Evolutionary conservation across 495 filamentous ascomycete genomes (phyloP).

Genomic region (Pseudevernia furfuracea): DNA sequence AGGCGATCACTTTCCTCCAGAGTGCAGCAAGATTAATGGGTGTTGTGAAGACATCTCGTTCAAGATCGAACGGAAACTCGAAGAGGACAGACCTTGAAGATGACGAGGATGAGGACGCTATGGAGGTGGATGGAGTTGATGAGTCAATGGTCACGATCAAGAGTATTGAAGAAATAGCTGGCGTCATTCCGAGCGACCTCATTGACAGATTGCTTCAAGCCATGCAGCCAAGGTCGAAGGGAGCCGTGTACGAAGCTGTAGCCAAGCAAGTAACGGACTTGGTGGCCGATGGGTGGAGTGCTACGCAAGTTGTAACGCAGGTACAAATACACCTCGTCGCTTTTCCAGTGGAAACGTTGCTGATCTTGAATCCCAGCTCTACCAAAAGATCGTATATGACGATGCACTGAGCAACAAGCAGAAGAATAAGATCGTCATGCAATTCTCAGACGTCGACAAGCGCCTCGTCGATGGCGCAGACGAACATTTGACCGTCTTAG

Average conservation of each 20-base stretch:
- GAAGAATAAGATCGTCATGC: slow-evolving; percentile 82
- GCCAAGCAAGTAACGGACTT: slow-evolving; percentile 75
- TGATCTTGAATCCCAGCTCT: slow-evolving; percentile 50
- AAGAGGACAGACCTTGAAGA: slow-evolving; percentile 47
- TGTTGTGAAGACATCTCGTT: slow-evolving; percentile 34
- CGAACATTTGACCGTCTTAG: slow-evolving; percentile 84
- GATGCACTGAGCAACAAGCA: slow-evolving; percentile 73
- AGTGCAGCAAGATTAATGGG: slow-evolving; percentile 77
- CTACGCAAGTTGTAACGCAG: slow-evolving; percentile 77
- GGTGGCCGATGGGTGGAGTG: slow-evolving; percentile 97
- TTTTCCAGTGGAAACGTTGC: not conserved
- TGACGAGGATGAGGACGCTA: slow-evolving; percentile 45
- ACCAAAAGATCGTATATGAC: slow-evolving; percentile 73
- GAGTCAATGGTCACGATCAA: slow-evolving; percentile 57
- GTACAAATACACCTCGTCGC: slow-evolving; percentile 30
- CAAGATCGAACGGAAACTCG: slow-evolving; percentile 38
- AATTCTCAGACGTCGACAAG: slow-evolving; percentile 92
- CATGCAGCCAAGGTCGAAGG: slow-evolving; percentile 62
- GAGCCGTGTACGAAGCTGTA: slow-evolving; percentile 60
- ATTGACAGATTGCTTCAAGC: slow-evolving; percentile 64
- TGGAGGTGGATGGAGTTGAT: slow-evolving; percentile 41
- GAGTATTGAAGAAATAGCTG: slow-evolving; percentile 89
- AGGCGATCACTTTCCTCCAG: slow-evolving; percentile 93
- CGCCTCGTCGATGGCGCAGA: slow-evolving; percentile 94
- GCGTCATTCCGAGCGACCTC: slow-evolving; percentile 72